Evolutionary conservation across 148 eudicot species (phyloP), one percentile per base, ranked within the genome.

Genomic region (Fallopia convolvulus): DNA sequence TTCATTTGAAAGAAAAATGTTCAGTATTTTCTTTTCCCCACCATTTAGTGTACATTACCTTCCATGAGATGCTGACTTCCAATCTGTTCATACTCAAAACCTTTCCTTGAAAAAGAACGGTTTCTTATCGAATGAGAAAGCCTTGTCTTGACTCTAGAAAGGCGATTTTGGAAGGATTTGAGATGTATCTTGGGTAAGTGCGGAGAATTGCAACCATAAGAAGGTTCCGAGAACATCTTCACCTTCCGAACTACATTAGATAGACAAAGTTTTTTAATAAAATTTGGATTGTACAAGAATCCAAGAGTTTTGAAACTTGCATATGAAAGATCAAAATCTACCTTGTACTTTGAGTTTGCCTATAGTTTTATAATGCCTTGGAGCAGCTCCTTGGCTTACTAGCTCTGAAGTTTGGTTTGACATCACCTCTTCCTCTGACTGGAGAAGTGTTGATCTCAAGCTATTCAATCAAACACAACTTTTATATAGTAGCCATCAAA

Each of bases 301-400:
- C 36, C 56, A 50, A 15, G n/a, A 50, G 56, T 17, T 50, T 14
- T 50, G 5, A 17, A 61, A 14, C 18, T 63, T 63, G 72, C 44
- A 36, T 32, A 66, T 8, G 39, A 48, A n/a, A 74, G 71, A 41
- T 49, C 72, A 75, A 13, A 49, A 41, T 6, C 68, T 81, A 90
- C 94, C 94, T 89, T 88, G 94, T 78, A 90, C 84, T 87, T 86
- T 90, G 40, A 90, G 74, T 84, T 87, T 90, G 76, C 94, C 89
- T 65, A 86, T 76, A 41, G 87, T 84, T 86, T 87, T 89, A 86
- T 84, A 87, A 53, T 83, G 84, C 81, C 82, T 90, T 26, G 85
- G 75, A 71, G 77, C 78, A 76, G 87, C 86, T 61, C 83, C 81
- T 76, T 87, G 87, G 75, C 90, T 82, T 78, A 83, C 83, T 77